Evolutionary conservation across 164 flowering plant genomes (phyloP), one percentile per base, ranked within the genome.

Genomic region (Kingdonia uniflora): DNA sequence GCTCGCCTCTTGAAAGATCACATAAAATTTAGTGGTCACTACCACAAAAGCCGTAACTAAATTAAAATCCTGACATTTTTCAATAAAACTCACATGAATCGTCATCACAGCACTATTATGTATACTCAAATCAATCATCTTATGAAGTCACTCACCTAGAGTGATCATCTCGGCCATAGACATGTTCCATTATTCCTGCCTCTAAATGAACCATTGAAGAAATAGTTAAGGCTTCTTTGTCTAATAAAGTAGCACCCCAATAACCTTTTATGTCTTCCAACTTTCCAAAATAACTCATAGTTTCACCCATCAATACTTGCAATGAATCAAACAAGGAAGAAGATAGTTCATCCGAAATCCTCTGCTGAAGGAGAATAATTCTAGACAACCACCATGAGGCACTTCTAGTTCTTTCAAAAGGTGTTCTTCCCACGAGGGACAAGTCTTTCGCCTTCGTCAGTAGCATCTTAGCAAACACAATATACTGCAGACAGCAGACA

Each of bases 381-480:
- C 82, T 70, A 17, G 52, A 63, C 39, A 77, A 51, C 85, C 85
- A 80, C 96, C 85, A 92, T 16, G 86, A 69, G 42, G 78, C 68
- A 74, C 76, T 92, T 59, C 69, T 70, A 11, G 69, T 54, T 41
- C 74, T 79, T 45, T 52, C 58, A 14, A 43, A 37, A 0, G 65
- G 57, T 22, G 64, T 26, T 21, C 45, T 71, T 60, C 63, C 71
- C 50, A 68, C 73, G 40, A 61, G 55, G 15, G 71, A 69, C 52
- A 75, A 25, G 66, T 89, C 96, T 65, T 73, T 89, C 2, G 57
- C 62, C 77, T 55, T 78, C 70, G 68, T 55, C 19, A 89, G 74
- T 76, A 94, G 63, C 72, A 78, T 66, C 74, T 84, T 89, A 7
- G 95, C 87, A 77, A 72, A 82, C 61, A 89, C 83, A 51, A 94